Percentiles rank a stretch among this genome's conserved stretches.
phyloP scores from a whole-genome alignment of 2,329 filamentous ascomycete species.

The Colletotrichum endophyticum region DNA sequence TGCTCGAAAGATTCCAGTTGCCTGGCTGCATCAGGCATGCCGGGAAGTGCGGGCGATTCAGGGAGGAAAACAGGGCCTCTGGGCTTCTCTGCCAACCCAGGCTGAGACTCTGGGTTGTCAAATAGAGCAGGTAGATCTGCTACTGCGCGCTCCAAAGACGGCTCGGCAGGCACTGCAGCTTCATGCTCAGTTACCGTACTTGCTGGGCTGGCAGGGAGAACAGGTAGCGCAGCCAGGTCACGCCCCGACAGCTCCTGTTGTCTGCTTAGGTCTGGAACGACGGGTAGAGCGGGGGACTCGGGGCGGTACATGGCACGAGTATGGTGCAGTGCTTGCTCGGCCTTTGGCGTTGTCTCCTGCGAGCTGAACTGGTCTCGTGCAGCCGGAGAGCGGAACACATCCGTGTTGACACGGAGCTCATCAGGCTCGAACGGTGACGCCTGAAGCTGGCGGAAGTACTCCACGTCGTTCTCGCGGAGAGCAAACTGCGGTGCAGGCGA shows the following conservation, averaged over 20 bases:
- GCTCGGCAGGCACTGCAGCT: neutral
- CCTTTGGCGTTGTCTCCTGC: conserved; percentile 72
- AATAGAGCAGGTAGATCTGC: conserved; percentile 13
- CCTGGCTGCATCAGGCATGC: neutral
- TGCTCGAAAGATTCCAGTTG: neutral
- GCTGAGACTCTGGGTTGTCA: neutral
- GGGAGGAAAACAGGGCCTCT: neutral
- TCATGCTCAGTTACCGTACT: neutral
- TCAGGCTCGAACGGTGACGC: conserved; percentile 23
- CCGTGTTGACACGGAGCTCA: conserved; percentile 47
- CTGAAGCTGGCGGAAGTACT: conserved; percentile 18
- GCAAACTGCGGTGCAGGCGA: conserved; percentile 37
- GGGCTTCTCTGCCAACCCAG: neutral
- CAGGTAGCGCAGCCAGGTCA: conserved; percentile 1
- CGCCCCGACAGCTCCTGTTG: neutral
- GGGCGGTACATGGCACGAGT: neutral
- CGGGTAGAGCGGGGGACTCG: neutral
- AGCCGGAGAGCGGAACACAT: conserved; percentile 26
- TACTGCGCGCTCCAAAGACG: neutral
- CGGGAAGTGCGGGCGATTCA: neutral
- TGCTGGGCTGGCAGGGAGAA: neutral
- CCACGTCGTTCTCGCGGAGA: conserved; percentile 31
- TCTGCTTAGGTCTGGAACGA: neutral
- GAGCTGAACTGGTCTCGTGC: conserved; percentile 61
- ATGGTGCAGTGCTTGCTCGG: conserved; percentile 35